Base-by-base conservation (phyloP, 495 filamentous ascomycete species). In the Penicillium angulare region DNA sequence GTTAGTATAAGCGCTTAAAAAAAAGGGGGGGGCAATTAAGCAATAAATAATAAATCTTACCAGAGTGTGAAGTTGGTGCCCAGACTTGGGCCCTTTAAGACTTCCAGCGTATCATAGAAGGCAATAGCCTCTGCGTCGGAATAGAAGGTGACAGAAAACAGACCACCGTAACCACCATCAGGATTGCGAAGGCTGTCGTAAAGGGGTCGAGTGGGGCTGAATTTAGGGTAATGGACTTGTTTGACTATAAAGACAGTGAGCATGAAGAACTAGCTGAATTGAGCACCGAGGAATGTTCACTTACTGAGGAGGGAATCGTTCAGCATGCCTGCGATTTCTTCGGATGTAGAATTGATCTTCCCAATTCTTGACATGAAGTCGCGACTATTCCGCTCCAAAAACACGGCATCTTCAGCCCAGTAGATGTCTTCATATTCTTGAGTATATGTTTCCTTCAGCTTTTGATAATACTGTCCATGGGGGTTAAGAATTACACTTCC, bases 41-140 rank as follows among this genome's bases (percentile, higher is more conserved):
- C n/a, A n/a, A n/a, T n/a, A n/a, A n/a, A n/a, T n/a, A n/a, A n/a
- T n/a, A 13, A 7, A 43, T 58, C 64, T 58, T 49, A 81, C 81
- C 75, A 85, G 40, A 99, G 73, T 0, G 93, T 97, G 67, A 99
- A 97, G 60, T 98, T 98, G 0, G 95, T 97, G 0, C 93, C 93
- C 18, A 98, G 77, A 63, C 92, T 96, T 0, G 93, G 93, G 0
- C 93, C 93, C 67, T 98, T 98, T 26, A 86, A 82, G 0, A 90
- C 91, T 55, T 96, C 86, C 7, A 98, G 68, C 15, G 80, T 78
- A 65, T 98, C 90, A 73, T 86, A 95, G 66, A 97, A 96, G 0
- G 81, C 81, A 24, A 88, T 70, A 13, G 91, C 88, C 35, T 92
- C 86, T 7, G 71, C 70, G n/a, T 70, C 81, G 0, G 73, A 74